Evolutionary conservation across 164 flowering plant genomes (phyloP), one percentile per base, ranked within the genome.

Genomic region (Platanus orientalis): DNA sequence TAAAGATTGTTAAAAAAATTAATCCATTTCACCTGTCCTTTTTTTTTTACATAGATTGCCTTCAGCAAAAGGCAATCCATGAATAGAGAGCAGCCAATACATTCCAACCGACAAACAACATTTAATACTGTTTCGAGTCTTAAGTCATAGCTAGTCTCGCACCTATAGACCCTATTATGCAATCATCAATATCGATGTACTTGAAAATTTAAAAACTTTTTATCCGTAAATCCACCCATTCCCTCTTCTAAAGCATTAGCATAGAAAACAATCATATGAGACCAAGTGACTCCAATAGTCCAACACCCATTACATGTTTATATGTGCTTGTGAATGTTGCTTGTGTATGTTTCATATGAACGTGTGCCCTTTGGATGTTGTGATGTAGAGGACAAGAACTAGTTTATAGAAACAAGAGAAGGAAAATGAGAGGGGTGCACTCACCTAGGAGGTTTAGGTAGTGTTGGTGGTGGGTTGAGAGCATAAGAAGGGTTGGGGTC

Each of bases 371-470:
- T 39, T 32, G 7, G n/a, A 4, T 29, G 14, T 57, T 44, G 7
- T 21, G 19, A 14, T 3, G 19, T 45, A 40, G 12, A 53, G 4
- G 39, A 25, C 14, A n/a, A 13, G 56, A 39, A 20, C 23, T 23
- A 10, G 3, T 17, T 14, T 17, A 45, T 39, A 47, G 23, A 54
- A 34, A 27, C 50, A 4, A 36, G 40, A 58, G 10, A 27, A 42
- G 34, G 9, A 32, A 4, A 32, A 13, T 9, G 16, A 42, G 5
- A 42, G 10, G 13, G 39, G 36, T 58, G 60, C 59, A 63, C 68
- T 53, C 29, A 81, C 88, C 80, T 72, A 53, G 78, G 76, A 71
- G 69, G 51, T 60, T 48, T 58, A 48, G 67, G 64, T 56, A 48
- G 65, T 58, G 71, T 21, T 55, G 66, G 58, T 32, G 56, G 47